Base-by-base conservation (phyloP, 495 filamentous ascomycete genomes). In the Penicillium subrubescens region DNA sequence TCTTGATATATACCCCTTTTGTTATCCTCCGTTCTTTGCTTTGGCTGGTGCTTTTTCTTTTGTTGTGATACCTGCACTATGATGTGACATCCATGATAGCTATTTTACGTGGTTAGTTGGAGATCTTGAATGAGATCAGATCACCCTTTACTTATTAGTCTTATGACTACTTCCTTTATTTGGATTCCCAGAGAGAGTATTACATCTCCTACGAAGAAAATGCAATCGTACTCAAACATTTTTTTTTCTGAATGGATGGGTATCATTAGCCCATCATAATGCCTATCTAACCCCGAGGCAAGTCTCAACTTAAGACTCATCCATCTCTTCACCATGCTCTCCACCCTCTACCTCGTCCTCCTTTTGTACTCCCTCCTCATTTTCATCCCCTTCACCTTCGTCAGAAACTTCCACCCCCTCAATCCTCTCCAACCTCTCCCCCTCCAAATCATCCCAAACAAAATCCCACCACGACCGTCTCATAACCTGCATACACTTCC, bases 381-480 rank as follows among this genome's bases (percentile, higher is more conserved):
- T 21, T 37, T 63, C 65, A 5, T 48, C 51, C 11, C 23, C 50
- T 7, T 39, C 31, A 39, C 33, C 50, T 7, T 39, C 31, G 37
- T 59, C 63, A 19, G 29, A 15, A 29, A 12, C 25, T 29, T 37
- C 55, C 29, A n/a, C 50, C 61, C 57, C 61, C 57, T n/a, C 56
- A 53, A n/a, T 35, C 51, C 6, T 44, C 41, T 44, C 41, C 17
- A 44, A 19, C 31, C 37, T 21, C 19, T 34, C 60, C 17, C 69
- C 67, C 50, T 23, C 48, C 56, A 52, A 37, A 73, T 41, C 73
- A 34, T 70, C 60, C 73, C 73, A 73, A 11, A 73, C 67, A 65
- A 63, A 73, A 46, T 75, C 68, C 68, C 71, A 75, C 73, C 71
- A 75, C 1, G 68, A 61, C 50, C 64, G 59, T 15, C 60, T 63